Conservation (phyloP, 371 early-diverging fungal genomes). For the Quaeritorhiza haematococci region DNA sequence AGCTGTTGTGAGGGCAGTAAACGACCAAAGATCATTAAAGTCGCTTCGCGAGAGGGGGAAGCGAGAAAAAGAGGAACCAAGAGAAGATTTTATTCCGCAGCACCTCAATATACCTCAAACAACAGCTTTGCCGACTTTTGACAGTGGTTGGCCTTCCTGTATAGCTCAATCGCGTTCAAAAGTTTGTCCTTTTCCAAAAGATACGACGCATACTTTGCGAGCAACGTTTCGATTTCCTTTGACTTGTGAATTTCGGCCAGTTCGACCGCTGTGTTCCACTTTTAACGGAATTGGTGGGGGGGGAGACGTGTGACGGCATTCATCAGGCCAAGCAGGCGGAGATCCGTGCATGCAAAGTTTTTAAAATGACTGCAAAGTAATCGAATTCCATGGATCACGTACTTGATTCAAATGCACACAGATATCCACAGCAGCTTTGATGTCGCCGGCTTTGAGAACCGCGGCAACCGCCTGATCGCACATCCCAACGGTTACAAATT, state of each 20-base stretch:
- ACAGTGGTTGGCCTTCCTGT: conserved; percentile 47
- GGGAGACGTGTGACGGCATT: neutral
- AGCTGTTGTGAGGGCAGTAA: conserved; percentile 29
- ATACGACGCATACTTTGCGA: conserved; percentile 38
- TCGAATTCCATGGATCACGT: neutral
- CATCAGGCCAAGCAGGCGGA: neutral
- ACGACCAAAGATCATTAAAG: too few relatives aligned
- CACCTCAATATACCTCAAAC: conserved; percentile 29
- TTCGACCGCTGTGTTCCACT: conserved; percentile 50
- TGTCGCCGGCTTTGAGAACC: conserved; percentile 36
- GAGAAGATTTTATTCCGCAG: neutral
- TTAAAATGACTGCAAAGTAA: neutral
- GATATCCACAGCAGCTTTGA: conserved; percentile 41
- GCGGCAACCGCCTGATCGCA: conserved; percentile 40
- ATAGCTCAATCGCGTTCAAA: conserved; percentile 42
- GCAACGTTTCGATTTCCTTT: conserved; percentile 37
- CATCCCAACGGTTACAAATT: conserved; percentile 43
- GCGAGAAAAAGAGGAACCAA: neutral
- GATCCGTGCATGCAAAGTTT: neutral
- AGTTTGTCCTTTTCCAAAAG: conserved; percentile 29
- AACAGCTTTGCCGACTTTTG: conserved; percentile 42
- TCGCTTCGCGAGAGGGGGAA: neutral
- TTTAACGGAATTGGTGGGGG: neutral
- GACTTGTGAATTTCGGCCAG: conserved; percentile 36
- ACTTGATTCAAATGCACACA: conserved; percentile 49